Conservation (phyloP, 257 asterid species). For the Solanum lycopersicoides region DNA sequence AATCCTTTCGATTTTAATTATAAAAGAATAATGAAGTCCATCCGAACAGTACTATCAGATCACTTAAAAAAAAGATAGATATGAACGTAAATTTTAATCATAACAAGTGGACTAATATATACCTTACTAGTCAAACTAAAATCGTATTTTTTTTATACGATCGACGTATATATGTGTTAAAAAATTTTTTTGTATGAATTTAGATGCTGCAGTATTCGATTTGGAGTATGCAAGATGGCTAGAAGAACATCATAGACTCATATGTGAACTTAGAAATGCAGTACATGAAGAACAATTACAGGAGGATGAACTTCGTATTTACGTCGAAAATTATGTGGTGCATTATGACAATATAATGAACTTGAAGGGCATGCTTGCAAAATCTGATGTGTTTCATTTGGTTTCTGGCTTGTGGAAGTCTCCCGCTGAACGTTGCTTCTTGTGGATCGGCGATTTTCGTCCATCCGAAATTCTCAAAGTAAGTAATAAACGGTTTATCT, state of each 20-base stretch:
- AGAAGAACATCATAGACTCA: conserved; percentile 65
- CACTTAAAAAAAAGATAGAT: not conserved
- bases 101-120: not conserved
- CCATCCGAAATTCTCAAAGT: conserved; percentile 89
- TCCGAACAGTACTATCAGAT: not conserved
- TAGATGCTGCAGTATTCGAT: conserved; percentile 57
- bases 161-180: not conserved
- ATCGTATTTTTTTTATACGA: not conserved
- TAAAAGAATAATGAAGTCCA: not conserved
- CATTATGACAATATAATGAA: conserved; percentile 53
- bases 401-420: conserved; percentile 85
- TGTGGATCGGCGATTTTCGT: conserved; percentile 90
- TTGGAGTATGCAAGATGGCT: conserved; percentile 81
- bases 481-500: not conserved
- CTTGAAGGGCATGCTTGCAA: conserved; percentile 49
- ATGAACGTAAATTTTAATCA: not conserved
- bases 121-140: not conserved
- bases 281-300: conserved; percentile 44
- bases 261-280: conserved; percentile 62
- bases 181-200: not conserved
- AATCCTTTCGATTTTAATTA: not conserved
- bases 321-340: conserved; percentile 46
- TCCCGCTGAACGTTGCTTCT: conserved; percentile 84
- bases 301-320: conserved; percentile 54
- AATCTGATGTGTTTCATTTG: conserved; percentile 63